Evolutionary conservation across 352 stramenopile species (phyloP), one percentile per base, ranked within the genome.

Genomic region (Globisporangium sylvaticum): DNA sequence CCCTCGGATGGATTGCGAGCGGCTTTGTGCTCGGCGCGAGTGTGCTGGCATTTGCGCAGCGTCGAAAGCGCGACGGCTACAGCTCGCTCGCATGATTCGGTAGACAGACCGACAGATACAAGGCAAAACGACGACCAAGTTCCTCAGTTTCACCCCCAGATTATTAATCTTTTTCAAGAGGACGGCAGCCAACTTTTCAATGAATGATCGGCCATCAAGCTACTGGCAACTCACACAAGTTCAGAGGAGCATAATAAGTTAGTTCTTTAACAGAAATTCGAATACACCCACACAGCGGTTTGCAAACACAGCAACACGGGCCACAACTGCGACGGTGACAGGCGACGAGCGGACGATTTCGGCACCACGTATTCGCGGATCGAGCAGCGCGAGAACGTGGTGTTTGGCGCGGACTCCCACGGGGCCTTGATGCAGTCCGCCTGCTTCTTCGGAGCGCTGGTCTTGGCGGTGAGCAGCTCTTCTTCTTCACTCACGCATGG

Each of bases 401-500:
- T 83, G 70, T 87, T 90, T 20, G 63, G 58, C 0, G 67, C 70
- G 3, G 73, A 80, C 42, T 82, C 78, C 82, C 82, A 90, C 8
- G 62, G 74, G 3, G 74, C 80, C 22, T 78, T 75, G 24, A 89
- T 66, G 42, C 82, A 90, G 44, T 67, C 66, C 1, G 64, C 57
- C 62, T 90, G 78, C 39, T 71, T 72, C 1, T 75, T 52, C 14
- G 78, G 73, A 25, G 64, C 70, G 1, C 66, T 74, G 12, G 76
- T 77, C 27, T 75, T 79, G 48, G 54, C 69, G 9, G 65, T 64
- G 27, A 71, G 65, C 12, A 34, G 29, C 37, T 87, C 80, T 22
- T 88, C 63, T 27, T 78, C 73, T 62, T 90, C 82, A 20, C 61
- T 81, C 42, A 89, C 77, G 48, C 84, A 92, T 1, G 63, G 64